Base-by-base conservation (phyloP, 441 rosid genomes). In the Corymbia calophylla region DNA sequence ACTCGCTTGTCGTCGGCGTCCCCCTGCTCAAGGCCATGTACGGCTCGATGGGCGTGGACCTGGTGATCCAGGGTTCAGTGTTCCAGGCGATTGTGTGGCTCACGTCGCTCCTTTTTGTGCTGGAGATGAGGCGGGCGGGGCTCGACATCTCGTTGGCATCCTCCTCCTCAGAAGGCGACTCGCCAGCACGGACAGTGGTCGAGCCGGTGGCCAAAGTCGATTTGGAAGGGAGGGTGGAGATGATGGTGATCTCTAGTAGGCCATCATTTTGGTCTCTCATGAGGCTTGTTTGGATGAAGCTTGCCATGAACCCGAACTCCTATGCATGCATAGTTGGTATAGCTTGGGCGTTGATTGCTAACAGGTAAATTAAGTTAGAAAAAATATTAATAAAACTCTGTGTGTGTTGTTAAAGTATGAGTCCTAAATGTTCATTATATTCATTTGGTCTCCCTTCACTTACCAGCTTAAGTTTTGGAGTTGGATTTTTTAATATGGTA, bases 291-390 rank as follows among this genome's bases (percentile, higher is more conserved):
- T 91, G 97, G 93, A 54, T 93, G 53, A 98, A 98, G 92, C 89
- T 98, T 58, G 97, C 96, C 27, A 92, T 89, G 93, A 98, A 98
- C 89, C 99, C 99, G 32, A 98, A 98, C 91, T 92, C 94, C 19
- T 97, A 97, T 89, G 97, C 99, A 86, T 97, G 99, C 80, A 86
- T 98, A 89, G 48, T 97, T 47, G 99, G 99, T 70, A 93, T 98
- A 89, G 94, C 91, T 88, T 98, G 98, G 99, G 99, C 99, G 87
- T 94, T 94, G 87, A 91, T 95, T n/a, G 91, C 97, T 21, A 98
- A 94, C 92, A 95, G 99, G 99, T 96, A 91, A 17, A 27, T 32
- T 86, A 13, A 25, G 16, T 47, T 23, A 82, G 27, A 21, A 77
- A 77, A 39, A 12, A 23, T 39, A 77, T 39, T 23, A 39, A 73